Evolutionary conservation across 139 green algal species (phyloP).

Genomic region (Tetradesmus obliquus): DNA sequence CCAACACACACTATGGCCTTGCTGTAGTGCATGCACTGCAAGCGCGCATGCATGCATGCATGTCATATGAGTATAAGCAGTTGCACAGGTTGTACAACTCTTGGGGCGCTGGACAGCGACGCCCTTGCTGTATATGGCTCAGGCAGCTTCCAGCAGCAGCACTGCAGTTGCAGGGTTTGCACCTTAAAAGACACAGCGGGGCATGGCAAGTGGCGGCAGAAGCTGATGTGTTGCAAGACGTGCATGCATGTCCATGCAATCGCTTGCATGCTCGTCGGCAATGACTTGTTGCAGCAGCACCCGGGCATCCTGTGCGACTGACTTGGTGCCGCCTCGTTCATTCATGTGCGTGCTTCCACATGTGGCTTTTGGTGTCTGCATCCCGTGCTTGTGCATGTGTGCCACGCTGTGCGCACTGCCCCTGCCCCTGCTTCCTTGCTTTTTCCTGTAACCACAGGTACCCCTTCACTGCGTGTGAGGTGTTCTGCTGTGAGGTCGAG

Average conservation of each 20-base stretch:
- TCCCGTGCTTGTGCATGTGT: background rate
- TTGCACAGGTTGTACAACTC: too few relatives aligned
- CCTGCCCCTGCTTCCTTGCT: background rate
- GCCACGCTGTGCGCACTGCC: background rate
- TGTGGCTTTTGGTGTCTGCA: background rate
- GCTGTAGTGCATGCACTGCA: background rate
- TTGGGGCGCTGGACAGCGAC: too few relatives aligned
- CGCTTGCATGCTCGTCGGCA: background rate
- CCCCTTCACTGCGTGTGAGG: constrained; percentile 96
- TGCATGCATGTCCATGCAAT: too few relatives aligned
- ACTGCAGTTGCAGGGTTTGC: background rate
- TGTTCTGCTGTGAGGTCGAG: constrained; percentile 98
- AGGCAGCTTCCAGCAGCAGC: too few relatives aligned
- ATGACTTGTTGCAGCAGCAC: background rate
- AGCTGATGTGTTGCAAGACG: too few relatives aligned
- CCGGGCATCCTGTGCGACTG: too few relatives aligned
- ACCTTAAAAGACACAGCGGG: too few relatives aligned
- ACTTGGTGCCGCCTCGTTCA: too few relatives aligned
- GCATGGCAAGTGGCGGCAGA: too few relatives aligned
- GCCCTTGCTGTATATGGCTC: too few relatives aligned
- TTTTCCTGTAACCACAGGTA: constrained; percentile 66
- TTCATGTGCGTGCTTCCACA: background rate
- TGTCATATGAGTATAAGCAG: background rate
- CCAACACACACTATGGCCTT: background rate
- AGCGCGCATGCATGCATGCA: background rate